Base-by-base conservation (phyloP, 2,329 filamentous ascomycete genomes). In the Cytospora paraplurivora region DNA sequence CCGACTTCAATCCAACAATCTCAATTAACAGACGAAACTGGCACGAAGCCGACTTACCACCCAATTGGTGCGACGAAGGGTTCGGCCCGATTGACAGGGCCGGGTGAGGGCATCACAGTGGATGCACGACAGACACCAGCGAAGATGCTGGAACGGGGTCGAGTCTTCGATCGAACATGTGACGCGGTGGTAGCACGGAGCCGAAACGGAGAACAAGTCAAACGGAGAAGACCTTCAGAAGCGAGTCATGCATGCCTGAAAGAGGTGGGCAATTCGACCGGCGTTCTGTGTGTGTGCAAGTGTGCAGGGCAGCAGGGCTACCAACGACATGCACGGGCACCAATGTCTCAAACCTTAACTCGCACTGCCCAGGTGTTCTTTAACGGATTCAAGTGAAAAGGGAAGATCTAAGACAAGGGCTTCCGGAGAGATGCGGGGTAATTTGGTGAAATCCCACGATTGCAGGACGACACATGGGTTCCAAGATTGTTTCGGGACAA, bases 401-500 rank as follows among this genome's bases (percentile, higher is more conserved):
- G 32, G 33, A 37, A 19, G 38, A 55, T 21, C 38, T 17, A 8
- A 37, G 15, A 55, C 57, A 53, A 59, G 57, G 57, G 35, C 21
- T 44, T 33, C 12, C 12, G 37, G 50, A 21, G 37, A 54, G 51
- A 11, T 19, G 7, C n/a, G 17, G n/a, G 51, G 37, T 59, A 35
- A 59, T 56, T 55, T 41, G 63, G 63, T 59, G 41, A 63, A 63
- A 65, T 63, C 63, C 55, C 56, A 59, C 63, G 63, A 65, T 21
- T 56, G 19, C 50, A 51, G 32, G 7, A 19, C 41, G 27, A 38
- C 11, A 11, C 50, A 34, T 32, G 33, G 44, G 27, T 27, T n/a
- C n/a, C n/a, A n/a, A 11, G 12, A 13, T 41, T 7, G 19, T 8
- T 38, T 33, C n/a, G 11, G 56, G 47, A 8, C 37, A 59, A 27